These are phyloP conservation scores for Malassezia japonica DNA, from an alignment of 1,284 basidiomycete species.

Conservation along the genomic window DNA sequence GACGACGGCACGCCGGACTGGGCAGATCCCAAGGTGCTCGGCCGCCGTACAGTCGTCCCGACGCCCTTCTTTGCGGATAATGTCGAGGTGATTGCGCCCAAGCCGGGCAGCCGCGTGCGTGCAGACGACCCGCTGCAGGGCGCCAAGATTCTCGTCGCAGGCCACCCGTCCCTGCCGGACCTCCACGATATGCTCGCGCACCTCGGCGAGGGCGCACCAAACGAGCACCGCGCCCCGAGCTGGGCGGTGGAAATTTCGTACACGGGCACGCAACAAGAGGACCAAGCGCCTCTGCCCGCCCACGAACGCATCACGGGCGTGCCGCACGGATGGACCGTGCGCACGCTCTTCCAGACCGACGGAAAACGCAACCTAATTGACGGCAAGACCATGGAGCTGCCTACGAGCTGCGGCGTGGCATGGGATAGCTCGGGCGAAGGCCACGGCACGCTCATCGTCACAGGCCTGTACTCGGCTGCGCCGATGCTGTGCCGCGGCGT, in stretches of 20 bases:
- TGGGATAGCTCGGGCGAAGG: neutral
- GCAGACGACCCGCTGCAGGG: constrained; percentile 8
- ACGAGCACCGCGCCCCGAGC: constrained; percentile 7
- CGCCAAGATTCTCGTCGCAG: constrained; percentile 6
- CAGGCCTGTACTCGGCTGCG: neutral
- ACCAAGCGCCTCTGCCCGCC: neutral
- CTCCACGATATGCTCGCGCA: neutral
- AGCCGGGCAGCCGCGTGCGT: neutral
- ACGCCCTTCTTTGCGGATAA: constrained; percentile 17
- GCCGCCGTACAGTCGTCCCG: neutral
- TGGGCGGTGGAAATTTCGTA: constrained; percentile 12
- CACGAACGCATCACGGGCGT: neutral
- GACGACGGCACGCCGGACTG: neutral
- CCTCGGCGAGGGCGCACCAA: neutral
- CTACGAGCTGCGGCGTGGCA: neutral
- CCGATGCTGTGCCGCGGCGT: constrained; percentile 1
- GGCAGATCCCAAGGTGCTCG: neutral
- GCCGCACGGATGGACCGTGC: constrained; percentile 10
- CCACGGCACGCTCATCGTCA: neutral
- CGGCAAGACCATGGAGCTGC: neutral
- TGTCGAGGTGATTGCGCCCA: neutral
- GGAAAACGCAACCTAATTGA: neutral
- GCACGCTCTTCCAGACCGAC: constrained; percentile 8
- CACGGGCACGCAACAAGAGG: neutral
- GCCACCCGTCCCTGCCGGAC: constrained; percentile 13